Base-by-base conservation (phyloP, 345 rosid species). In the Bruguiera gymnorhiza region DNA sequence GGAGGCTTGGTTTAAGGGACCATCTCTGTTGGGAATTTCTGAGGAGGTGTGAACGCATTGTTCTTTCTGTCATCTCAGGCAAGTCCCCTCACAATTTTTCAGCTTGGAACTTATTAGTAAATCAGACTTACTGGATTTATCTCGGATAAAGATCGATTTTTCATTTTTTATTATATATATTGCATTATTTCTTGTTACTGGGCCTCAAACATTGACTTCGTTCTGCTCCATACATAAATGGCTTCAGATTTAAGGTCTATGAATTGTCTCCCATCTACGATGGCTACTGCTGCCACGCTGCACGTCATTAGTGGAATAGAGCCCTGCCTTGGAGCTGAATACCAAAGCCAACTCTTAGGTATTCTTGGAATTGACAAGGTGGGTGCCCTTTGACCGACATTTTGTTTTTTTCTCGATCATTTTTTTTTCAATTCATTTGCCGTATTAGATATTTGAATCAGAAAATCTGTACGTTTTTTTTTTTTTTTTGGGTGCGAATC, bases 221-320 rank as follows among this genome's bases (percentile, higher is more conserved):
- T 43, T 43, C 15, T 13, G 18, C 50, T 68, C 51, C 8, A 43
- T 62, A 24, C 7, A 9, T 16, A 3, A 58, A 57, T 32, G 69
- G 24, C 9, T 68, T 60, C 79, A 95, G 99, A 95, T 83, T 75
- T 83, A 27, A 84, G 96, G 87, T 87, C 77, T 67, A 81, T 85
- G 81, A 68, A 76, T 6, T 86, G 80, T 83, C 86, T 83, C 18
- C 98, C 99, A 34, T 90, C 97, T 46, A 86, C 83, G 32, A 72
- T 90, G 77, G 99, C 98, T 26, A 75, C 99, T 50, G 93, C 99
- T 6, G 84, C 93, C 48, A 87, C 92, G 95, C 80, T 90, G 87
- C 85, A 81, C 59, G 86, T 83, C 52, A 86, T 88, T 34, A 85
- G 84, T 69, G 83, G 81, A 73, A 77, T 89, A 39, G 88, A 89